Evolutionary conservation across 352 stramenopile genomes (phyloP), one percentile per base, ranked within the genome.

Genomic region (Paralagenidium karlingii): DNA sequence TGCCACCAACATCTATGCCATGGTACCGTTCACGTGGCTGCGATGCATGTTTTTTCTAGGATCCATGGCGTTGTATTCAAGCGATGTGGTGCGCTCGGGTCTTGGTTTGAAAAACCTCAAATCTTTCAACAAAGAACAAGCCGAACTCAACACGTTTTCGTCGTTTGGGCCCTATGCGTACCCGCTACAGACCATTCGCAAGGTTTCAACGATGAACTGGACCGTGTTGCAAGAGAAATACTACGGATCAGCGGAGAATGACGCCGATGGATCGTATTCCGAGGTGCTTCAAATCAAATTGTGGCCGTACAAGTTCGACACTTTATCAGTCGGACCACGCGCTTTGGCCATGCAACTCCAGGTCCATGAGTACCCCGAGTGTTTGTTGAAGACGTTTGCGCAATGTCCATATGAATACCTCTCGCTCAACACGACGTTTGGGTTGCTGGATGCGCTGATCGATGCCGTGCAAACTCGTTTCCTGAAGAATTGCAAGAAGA

Each of bases 301-400:
- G 8, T 73, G 60, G 60, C 39, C 48, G 6, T 73, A 68, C 38
- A 38, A 65, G 27, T 66, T 55, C 20, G 58, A 68, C 32, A 64
- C 55, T 6, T 50, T 47, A 8, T 68, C 60, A 0, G 37, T 68
- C 3, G 45, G 33, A 7, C 15, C 65, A 13, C 55, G 61, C 20
- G 53, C 55, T 7, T 37, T 54, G 20, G 49, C 44, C 0, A 7
- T 53, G 6, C 24, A 60, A 1, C 50, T 69, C 22, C 52, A 63
- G 4, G 42, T 67, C 20, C 44, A 49, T 0, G 24, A 2, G n/a
- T n/a, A n/a, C n/a, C n/a, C n/a, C n/a, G n/a, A n/a, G n/a, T n/a
- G n/a, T n/a, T n/a, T n/a, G n/a, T n/a, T n/a, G n/a, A n/a, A n/a
- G n/a, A 45, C 49, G 3, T 58, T 53, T 39, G 53, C 58, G 4